phyloP scores from a whole-genome alignment of 1,284 basidiomycete genomes.

The Austroboletus rostrupii region DNA sequence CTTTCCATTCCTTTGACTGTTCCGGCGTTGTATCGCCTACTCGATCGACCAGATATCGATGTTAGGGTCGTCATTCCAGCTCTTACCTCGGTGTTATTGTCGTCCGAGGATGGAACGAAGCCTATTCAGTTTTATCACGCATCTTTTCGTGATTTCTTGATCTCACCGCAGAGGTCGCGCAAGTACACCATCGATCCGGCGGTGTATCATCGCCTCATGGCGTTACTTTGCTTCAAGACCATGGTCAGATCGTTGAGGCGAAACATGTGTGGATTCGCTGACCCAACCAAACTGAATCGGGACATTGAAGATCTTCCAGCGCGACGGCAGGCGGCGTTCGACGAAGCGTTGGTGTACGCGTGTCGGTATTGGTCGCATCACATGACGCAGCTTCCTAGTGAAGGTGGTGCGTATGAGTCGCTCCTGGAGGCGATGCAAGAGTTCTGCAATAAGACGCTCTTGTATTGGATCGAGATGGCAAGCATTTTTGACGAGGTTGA shows the following conservation, averaged over 20 bases:
- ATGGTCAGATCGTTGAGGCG: slow-evolving; percentile 15
- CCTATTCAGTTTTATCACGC: slow-evolving; percentile 22
- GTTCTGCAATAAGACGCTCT: slow-evolving; percentile 4
- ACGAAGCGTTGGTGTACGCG: slow-evolving; percentile 13
- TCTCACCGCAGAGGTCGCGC: slow-evolving; percentile 8
- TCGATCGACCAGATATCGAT: slow-evolving; percentile 14
- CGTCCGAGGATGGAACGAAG: slow-evolving; percentile 12
- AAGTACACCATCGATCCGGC: slow-evolving; percentile 9
- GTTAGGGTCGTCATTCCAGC: slow-evolving; percentile 12
- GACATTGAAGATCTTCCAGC: slow-evolving; percentile 12
- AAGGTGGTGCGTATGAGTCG: slow-evolving; percentile 3
- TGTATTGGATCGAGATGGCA: slow-evolving; percentile 16
- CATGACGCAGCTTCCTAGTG: slow-evolving; percentile 10
- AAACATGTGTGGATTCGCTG: slow-evolving; percentile 16
- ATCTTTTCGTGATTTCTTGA: slow-evolving; percentile 22
- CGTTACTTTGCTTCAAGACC: slow-evolving; percentile 13
- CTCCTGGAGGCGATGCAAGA: slow-evolving; percentile 10
- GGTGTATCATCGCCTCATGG: slow-evolving; percentile 15
- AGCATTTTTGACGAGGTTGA: slow-evolving; percentile 16
- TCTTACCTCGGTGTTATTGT: slow-evolving; percentile 10
- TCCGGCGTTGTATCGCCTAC: slow-evolving; percentile 5
- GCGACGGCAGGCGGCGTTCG: slow-evolving; percentile 1
- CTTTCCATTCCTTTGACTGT: slow-evolving; percentile 11
- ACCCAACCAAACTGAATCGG: slow-evolving; percentile 14
- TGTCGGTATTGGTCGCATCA: slow-evolving; percentile 19